Evolutionary conservation across 768 basidiomycete species (phyloP).

Genomic region (Rhizopogon vesiculosus): DNA sequence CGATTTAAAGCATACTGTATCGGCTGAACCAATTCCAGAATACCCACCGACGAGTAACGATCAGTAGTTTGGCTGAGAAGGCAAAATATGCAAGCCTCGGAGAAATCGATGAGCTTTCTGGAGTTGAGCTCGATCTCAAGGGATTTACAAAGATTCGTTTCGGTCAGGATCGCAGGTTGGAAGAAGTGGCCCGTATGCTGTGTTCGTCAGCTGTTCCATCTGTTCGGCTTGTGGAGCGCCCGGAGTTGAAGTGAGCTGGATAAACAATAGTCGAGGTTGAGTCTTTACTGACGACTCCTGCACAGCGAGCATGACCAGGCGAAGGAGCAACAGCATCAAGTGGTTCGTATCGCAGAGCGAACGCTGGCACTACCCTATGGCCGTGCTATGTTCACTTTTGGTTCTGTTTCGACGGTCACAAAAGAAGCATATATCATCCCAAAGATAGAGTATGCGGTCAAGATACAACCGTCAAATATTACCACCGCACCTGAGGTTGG

Average conservation of each 20-base stretch:
- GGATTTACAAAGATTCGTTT: constrained; percentile 84
- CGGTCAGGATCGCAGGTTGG: constrained; percentile 82
- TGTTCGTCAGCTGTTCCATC: constrained; percentile 71
- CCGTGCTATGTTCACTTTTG: constrained; percentile 88
- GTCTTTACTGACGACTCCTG: constrained; percentile 1
- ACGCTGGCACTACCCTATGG: constrained; percentile 91
- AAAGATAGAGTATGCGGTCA: constrained; percentile 71
- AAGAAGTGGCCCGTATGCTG: constrained; percentile 89
- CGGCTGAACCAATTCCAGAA: constrained; percentile 34
- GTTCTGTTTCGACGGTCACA: constrained; percentile 69
- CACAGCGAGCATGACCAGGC: constrained; percentile 82
- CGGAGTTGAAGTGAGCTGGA: constrained; percentile 59
- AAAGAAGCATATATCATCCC: constrained; percentile 78
- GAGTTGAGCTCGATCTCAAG: constrained; percentile 67
- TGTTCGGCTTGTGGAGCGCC: constrained; percentile 62
- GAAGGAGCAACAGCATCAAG: constrained; percentile 80
- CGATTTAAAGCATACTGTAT: background rate
- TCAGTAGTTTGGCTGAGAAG: constrained; percentile 46
- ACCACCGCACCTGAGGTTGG: constrained; percentile 62
- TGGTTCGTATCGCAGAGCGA: constrained; percentile 75
- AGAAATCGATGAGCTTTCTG: constrained; percentile 56
- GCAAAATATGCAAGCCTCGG: constrained; percentile 47
- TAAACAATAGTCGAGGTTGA: background rate
- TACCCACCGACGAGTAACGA: constrained; percentile 43
- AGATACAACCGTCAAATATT: constrained; percentile 68